Evolutionary conservation across 352 stramenopile species (phyloP).

Genomic region (Phytophthora sp.): DNA sequence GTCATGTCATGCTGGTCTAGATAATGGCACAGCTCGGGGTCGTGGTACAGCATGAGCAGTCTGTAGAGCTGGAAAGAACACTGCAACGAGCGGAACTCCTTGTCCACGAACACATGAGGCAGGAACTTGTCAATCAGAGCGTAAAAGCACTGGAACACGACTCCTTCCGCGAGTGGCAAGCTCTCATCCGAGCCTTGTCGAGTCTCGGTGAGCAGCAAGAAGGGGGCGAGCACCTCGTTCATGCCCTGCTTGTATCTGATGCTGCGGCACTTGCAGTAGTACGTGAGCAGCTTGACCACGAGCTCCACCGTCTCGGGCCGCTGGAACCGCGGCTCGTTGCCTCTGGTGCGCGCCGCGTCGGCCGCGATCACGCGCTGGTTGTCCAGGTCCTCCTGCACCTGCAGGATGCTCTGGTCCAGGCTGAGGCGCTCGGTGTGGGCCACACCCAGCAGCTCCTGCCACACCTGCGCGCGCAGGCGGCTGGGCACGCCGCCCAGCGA

Average conservation of each 20-base stretch:
- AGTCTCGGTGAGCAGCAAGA: slow-evolving; percentile 76
- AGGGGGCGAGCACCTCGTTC: slow-evolving; percentile 94
- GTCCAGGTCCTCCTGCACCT: slow-evolving; percentile 83
- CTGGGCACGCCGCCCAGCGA: slow-evolving; percentile 68
- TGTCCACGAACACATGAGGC: slow-evolving; percentile 88
- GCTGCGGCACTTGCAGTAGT: slow-evolving; percentile 92
- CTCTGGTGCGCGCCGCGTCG: slow-evolving; percentile 85
- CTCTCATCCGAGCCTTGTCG: slow-evolving; percentile 26
- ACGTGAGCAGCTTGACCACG: slow-evolving; percentile 89
- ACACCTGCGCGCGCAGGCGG: slow-evolving; percentile 63
- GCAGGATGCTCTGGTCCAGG: slow-evolving; percentile 74
- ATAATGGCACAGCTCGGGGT: slow-evolving; percentile 87
- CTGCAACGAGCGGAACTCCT: slow-evolving; percentile 92
- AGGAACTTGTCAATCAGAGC: slow-evolving; percentile 90
- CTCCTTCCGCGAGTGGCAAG: slow-evolving; percentile 55
- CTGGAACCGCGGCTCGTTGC: slow-evolving; percentile 81
- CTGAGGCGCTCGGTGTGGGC: slow-evolving; percentile 62
- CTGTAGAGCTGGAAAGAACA: slow-evolving; percentile 93
- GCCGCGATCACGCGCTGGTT: slow-evolving; percentile 93
- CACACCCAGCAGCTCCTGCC: slow-evolving; percentile 82
- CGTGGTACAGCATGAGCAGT: slow-evolving; percentile 92
- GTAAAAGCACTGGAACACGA: slow-evolving; percentile 90
- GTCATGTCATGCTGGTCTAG: slow-evolving; percentile 93
- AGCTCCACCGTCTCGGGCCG: slow-evolving; percentile 74
- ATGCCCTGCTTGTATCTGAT: slow-evolving; percentile 95